phyloP scores from a whole-genome alignment of 495 filamentous ascomycete species.

The Tuber indicum region DNA sequence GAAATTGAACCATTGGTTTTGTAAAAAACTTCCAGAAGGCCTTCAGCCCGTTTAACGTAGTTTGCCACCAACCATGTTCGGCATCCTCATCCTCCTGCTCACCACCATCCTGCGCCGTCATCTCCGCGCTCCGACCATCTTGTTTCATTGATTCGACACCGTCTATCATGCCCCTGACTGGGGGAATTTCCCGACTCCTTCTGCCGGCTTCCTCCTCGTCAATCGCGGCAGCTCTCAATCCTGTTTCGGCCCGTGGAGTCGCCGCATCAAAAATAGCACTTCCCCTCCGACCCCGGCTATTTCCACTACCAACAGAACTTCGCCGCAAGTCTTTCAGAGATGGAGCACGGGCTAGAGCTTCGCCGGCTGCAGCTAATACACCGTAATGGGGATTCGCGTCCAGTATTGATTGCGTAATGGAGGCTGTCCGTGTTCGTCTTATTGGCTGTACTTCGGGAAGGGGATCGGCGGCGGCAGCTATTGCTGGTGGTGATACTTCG shows the following conservation, averaged over 20 bases:
- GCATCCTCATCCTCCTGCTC: slow-evolving; percentile 27
- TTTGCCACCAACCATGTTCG: slow-evolving; percentile 36
- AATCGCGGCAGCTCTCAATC: slow-evolving; percentile 7
- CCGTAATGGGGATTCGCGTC: slow-evolving; percentile 43
- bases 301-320: slow-evolving; percentile 20
- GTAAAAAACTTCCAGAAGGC: slow-evolving; percentile 42
- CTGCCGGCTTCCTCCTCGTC: slow-evolving; percentile 15
- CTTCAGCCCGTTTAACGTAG: slow-evolving; percentile 32
- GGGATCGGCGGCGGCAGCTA: not conserved
- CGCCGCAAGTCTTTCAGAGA: slow-evolving; percentile 41
- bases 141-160: not conserved
- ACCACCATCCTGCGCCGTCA: slow-evolving; percentile 6
- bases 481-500: not conserved
- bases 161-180: not conserved
- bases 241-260: slow-evolving; percentile 21
- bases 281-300: slow-evolving; percentile 5
- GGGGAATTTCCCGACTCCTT: not conserved
- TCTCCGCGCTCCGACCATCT: not conserved
- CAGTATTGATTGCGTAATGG: slow-evolving; percentile 36
- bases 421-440: slow-evolving; percentile 34
- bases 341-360: slow-evolving; percentile 42
- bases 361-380: slow-evolving; percentile 43
- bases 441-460: not conserved
- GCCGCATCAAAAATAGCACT: slow-evolving; percentile 12
- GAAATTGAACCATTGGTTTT: slow-evolving; percentile 21